Conservation (phyloP, 768 basidiomycete genomes). For the Termitomyces sp. region DNA sequence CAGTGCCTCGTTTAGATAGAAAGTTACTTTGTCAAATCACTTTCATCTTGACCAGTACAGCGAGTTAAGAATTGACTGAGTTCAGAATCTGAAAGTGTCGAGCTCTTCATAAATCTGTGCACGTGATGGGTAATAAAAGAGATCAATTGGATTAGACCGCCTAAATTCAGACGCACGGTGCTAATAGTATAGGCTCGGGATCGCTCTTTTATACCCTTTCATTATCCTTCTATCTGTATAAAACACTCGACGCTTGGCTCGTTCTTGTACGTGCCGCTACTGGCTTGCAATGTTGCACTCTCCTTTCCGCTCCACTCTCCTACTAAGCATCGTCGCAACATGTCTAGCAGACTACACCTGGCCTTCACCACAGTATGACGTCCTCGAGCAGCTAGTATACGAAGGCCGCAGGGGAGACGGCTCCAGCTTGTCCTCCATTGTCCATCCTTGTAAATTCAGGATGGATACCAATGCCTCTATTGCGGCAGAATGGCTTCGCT, state of each 20-base stretch:
- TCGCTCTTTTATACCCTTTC: constrained; percentile 1
- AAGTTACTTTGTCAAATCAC: not conserved
- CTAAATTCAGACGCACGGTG: not conserved
- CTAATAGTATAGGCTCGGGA: not conserved
- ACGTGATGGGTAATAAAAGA: not conserved
- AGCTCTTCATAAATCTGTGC: not conserved
- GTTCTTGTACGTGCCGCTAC: constrained; percentile 5
- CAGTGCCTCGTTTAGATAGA: not conserved
- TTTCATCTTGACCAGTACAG: too few relatives aligned
- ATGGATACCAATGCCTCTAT: constrained; percentile 26
- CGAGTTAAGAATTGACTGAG: not conserved
- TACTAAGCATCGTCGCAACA: constrained; percentile 13
- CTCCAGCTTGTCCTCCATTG: constrained; percentile 25
- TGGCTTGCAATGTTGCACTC: constrained; percentile 16
- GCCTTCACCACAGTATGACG: constrained; percentile 32
- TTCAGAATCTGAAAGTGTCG: not conserved
- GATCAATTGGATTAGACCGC: too few relatives aligned
- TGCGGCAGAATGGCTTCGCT: constrained; percentile 35
- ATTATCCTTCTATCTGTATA: not conserved
- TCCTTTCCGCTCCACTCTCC: constrained; percentile 13
- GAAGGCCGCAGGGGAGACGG: constrained; percentile 29
- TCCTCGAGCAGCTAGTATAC: constrained; percentile 29
- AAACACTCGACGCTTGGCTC: not conserved
- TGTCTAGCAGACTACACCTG: constrained; percentile 23
- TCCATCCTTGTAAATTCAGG: constrained; percentile 23